Conservation (phyloP, 805 yeast species). For the Clavispora asparagi region DNA sequence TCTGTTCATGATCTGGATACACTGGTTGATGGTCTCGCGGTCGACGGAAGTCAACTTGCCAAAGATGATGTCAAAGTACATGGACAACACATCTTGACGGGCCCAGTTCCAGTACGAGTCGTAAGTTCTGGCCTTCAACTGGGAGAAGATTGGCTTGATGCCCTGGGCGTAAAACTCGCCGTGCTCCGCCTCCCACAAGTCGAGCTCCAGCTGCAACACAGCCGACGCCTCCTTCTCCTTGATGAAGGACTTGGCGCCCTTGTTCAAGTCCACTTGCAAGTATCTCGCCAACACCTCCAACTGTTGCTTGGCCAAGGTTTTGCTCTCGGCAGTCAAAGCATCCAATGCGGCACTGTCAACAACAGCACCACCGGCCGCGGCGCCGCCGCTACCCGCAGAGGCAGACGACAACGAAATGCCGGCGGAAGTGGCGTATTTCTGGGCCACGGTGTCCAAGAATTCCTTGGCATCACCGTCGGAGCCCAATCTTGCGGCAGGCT, state of each 20-base stretch:
- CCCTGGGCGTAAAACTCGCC: slow-evolving; percentile 95
- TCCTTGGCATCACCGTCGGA: slow-evolving; percentile 87
- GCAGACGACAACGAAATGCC: slow-evolving; percentile 75
- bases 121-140: slow-evolving; percentile 90
- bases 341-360: slow-evolving; percentile 95
- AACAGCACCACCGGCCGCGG: slow-evolving; percentile 74
- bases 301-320: slow-evolving; percentile 65
- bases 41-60: slow-evolving; percentile 88
- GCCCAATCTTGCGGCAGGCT: slow-evolving; percentile 86
- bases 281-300: slow-evolving; percentile 92
- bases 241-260: slow-evolving; percentile 81
- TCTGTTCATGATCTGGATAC: slow-evolving; percentile 96
- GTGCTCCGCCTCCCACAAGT: slow-evolving; percentile 74
- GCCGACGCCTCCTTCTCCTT: slow-evolving; percentile 81
- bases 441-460: slow-evolving; percentile 76
- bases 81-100: slow-evolving; percentile 88
- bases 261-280: slow-evolving; percentile 84
- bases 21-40: slow-evolving; percentile 92
- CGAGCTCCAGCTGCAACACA: slow-evolving; percentile 83
- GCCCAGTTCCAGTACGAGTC: slow-evolving; percentile 99
- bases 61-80: slow-evolving; percentile 94
- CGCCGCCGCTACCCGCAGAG: slow-evolving; percentile 48
- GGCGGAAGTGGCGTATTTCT: slow-evolving; percentile 77
- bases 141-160: slow-evolving; percentile 82
- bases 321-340: slow-evolving; percentile 67